Evolutionary conservation across 495 filamentous ascomycete species (phyloP).

Genomic region (Apiosordaria backusii): DNA sequence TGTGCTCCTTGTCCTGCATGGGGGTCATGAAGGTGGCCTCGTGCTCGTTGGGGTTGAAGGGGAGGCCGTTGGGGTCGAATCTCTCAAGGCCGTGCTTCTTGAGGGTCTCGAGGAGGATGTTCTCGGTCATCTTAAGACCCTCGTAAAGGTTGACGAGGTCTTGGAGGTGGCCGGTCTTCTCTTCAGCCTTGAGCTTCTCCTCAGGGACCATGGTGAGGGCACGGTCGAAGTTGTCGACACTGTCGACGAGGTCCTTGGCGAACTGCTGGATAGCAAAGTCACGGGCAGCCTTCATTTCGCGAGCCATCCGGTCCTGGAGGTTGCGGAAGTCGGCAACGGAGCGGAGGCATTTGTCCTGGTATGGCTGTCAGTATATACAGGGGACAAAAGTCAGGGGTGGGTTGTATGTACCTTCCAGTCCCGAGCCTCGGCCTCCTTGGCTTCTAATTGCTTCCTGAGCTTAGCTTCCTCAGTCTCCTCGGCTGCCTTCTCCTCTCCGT

Average conservation of each 20-base stretch:
- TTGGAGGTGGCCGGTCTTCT: slow-evolving; percentile 54
- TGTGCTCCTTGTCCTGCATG: slow-evolving; percentile 78
- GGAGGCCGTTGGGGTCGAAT: slow-evolving; percentile 72
- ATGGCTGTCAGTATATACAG: neutral
- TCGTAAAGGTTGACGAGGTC: slow-evolving; percentile 78
- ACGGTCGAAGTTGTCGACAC: slow-evolving; percentile 94
- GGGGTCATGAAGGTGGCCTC: slow-evolving; percentile 94
- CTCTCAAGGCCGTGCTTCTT: slow-evolving; percentile 92
- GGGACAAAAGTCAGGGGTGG: neutral
- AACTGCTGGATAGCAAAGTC: slow-evolving; percentile 95
- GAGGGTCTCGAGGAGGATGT: slow-evolving; percentile 80
- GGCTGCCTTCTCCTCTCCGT: slow-evolving; percentile 35
- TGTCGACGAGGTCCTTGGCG: slow-evolving; percentile 88
- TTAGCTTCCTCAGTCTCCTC: slow-evolving; percentile 35
- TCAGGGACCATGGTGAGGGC: slow-evolving; percentile 74
- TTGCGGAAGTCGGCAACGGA: slow-evolving; percentile 95
- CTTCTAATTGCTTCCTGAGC: slow-evolving; percentile 67
- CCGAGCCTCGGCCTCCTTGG: slow-evolving; percentile 75
- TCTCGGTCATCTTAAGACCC: slow-evolving; percentile 91
- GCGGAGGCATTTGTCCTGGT: slow-evolving; percentile 86
- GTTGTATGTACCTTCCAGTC: slow-evolving; percentile 72
- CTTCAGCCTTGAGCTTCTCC: slow-evolving; percentile 58
- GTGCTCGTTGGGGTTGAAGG: slow-evolving; percentile 93
- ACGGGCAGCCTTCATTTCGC: slow-evolving; percentile 78
- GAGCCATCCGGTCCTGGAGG: slow-evolving; percentile 89